A percentile compares a stretch with the other conserved stretches of the same genome.
These are phyloP conservation scores for Croton laevigatus DNA, from an alignment of 441 rosid species.

Conservation along the genomic window DNA sequence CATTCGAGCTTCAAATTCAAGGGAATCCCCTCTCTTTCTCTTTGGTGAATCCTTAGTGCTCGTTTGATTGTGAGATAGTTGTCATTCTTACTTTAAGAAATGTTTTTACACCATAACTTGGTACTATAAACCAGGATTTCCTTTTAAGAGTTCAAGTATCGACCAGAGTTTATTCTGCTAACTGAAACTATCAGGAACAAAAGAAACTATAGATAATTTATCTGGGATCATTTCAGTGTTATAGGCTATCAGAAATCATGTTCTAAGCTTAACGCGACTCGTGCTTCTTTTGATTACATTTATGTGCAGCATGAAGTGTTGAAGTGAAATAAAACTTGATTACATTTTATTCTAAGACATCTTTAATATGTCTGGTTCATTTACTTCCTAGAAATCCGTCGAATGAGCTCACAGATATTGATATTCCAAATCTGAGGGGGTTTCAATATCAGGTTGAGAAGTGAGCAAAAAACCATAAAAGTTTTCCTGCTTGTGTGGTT, in stretches of 20 bases:
- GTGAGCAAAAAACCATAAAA: not conserved
- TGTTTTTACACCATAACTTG: too few relatives aligned
- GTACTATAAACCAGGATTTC: not conserved
- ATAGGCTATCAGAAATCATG: not conserved
- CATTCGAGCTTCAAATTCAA: not conserved
- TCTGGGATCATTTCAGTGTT: not conserved
- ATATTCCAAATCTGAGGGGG: not conserved
- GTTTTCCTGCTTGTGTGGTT: constrained; percentile 1
- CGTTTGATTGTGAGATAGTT: not conserved
- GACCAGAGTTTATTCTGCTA: not conserved
- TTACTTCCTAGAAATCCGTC: not conserved
- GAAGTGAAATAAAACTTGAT: not conserved
- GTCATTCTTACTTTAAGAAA: not conserved
- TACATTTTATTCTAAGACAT: not conserved
- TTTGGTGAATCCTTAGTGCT: not conserved
- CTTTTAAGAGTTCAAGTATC: not conserved
- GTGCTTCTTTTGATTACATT: not conserved
- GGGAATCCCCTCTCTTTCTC: not conserved
- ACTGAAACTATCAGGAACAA: not conserved
- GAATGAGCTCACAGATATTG: not conserved
- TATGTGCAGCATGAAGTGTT: not conserved
- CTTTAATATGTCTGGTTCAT: not conserved
- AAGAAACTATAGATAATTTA: not conserved
- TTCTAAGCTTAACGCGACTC: not conserved
- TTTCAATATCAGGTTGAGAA: not conserved